Conservation (phyloP, 2,329 filamentous ascomycete species). For the Trichoderma simmonsii region DNA sequence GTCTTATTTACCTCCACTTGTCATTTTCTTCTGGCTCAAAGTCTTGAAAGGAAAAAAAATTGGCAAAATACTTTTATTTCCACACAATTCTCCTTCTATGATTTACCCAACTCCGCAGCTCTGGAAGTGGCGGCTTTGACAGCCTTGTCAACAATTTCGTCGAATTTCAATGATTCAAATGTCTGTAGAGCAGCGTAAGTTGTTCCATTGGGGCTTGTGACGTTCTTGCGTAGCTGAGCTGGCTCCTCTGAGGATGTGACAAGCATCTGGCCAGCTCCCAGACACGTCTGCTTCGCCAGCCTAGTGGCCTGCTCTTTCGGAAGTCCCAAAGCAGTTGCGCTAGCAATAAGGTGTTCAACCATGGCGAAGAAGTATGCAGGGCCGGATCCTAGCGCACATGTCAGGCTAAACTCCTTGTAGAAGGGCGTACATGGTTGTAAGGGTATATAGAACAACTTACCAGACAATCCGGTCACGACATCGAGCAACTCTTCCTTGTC, state of each 20-base stretch:
- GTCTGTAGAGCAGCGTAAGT: conserved; percentile 48
- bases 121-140: conserved; percentile 45
- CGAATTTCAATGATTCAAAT: conserved; percentile 44
- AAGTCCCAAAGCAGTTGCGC: conserved; percentile 43
- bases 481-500: conserved; percentile 48
- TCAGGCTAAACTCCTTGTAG: not conserved
- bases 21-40: not conserved
- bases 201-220: conserved; percentile 52
- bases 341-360: conserved; percentile 49
- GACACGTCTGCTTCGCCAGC: conserved; percentile 48
- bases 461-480: conserved; percentile 49
- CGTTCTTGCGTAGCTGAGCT: conserved; percentile 47
- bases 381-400: conserved; percentile 40
- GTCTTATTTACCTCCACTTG: not conserved
- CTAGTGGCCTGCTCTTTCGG: conserved; percentile 47
- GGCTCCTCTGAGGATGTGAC: conserved; percentile 45
- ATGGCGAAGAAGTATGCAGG: conserved; percentile 54
- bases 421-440: not conserved
- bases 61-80: not conserved
- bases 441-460: conserved; percentile 30
- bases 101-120: conserved; percentile 41
- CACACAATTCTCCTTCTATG: conserved; percentile 18
- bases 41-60: not conserved
- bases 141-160: conserved; percentile 43
- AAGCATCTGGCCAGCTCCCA: conserved; percentile 51